Percentiles rank a stretch among this genome's conserved stretches.
These are phyloP conservation scores for Piper betle DNA, from an alignment of 164 flowering plant genomes.

Conservation along the genomic window DNA sequence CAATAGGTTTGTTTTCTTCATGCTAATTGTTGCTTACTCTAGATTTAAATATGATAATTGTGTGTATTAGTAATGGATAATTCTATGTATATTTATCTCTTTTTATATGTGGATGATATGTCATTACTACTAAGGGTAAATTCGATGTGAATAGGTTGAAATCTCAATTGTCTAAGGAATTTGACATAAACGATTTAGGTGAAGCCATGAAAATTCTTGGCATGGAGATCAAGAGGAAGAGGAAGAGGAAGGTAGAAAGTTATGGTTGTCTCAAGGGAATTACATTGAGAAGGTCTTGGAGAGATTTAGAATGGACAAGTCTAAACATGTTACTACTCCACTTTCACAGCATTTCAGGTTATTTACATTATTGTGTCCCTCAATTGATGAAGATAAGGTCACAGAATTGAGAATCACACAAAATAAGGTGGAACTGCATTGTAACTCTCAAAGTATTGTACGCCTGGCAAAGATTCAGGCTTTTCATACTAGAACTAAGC, in stretches of 20 bases:
- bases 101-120: slow-evolving; percentile 1
- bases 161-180: neutral
- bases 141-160: neutral
- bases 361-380: neutral
- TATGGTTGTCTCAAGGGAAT: neutral
- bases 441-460: neutral
- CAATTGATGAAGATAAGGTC: neutral
- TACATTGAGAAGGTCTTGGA: neutral
- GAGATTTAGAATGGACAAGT: neutral
- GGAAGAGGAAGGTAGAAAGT: neutral
- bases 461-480: neutral
- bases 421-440: neutral
- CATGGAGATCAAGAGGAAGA: neutral
- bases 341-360: neutral
- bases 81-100: slow-evolving; percentile 6
- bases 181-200: neutral
- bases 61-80: neutral
- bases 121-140: neutral
- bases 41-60: neutral
- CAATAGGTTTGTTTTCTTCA: neutral
- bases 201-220: neutral
- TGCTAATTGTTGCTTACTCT: neutral
- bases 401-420: neutral
- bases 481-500: neutral
- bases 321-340: neutral